These are phyloP conservation scores for Beauveria brongniartii DNA, from an alignment of 2,329 filamentous ascomycete genomes.

Conservation along the genomic window DNA sequence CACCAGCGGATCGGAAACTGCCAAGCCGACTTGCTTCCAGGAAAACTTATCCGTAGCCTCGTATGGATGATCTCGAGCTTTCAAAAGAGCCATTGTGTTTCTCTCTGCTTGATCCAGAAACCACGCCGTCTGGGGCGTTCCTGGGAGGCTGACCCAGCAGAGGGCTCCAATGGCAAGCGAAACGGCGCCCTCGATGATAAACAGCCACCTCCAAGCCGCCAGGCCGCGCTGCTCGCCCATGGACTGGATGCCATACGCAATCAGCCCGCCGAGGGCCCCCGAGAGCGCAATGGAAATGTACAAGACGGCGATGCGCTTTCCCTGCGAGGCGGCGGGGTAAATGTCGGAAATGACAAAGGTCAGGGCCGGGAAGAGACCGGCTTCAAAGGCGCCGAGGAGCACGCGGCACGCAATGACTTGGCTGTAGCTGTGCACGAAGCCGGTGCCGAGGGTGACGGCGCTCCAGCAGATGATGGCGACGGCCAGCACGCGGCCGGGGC, in stretches of 20 bases:
- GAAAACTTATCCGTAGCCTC: conserved; percentile 16
- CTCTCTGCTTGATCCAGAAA: conserved; percentile 36
- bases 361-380: conserved; percentile 26
- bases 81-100: conserved; percentile 19
- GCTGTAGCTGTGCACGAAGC: conserved; percentile 21
- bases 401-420: conserved; percentile 22
- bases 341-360: conserved; percentile 26
- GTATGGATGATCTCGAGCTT: conserved; percentile 19
- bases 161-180: conserved; percentile 23
- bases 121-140: conserved; percentile 34
- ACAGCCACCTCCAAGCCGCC: conserved; percentile 43
- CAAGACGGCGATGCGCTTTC: conserved; percentile 23
- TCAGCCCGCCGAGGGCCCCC: conserved; percentile 23
- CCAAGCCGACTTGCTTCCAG: conserved; percentile 18
- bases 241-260: conserved; percentile 25
- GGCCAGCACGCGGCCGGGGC: conserved; percentile 19
- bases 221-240: conserved; percentile 38
- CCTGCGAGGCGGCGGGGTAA: conserved; percentile 25
- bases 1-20: conserved; percentile 21
- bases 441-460: conserved; percentile 23
- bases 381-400: conserved; percentile 27
- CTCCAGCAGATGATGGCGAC: conserved; percentile 27
- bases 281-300: conserved; percentile 24
- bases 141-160: conserved; percentile 34
- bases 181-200: conserved; percentile 35